These are phyloP conservation scores for Claviceps capensis DNA, from an alignment of 2,329 filamentous ascomycete genomes.

Conservation along the genomic window DNA sequence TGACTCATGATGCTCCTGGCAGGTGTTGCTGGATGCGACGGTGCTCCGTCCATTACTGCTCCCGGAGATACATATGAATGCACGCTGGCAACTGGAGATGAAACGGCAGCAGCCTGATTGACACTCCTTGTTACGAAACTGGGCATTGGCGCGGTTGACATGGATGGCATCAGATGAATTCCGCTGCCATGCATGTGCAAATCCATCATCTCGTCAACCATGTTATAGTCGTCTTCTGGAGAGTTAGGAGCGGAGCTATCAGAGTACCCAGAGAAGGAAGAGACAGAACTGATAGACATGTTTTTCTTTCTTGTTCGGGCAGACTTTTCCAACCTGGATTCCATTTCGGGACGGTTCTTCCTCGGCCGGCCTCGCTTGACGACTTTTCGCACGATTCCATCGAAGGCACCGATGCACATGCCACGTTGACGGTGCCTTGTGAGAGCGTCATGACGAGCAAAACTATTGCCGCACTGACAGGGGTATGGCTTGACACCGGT, in stretches of 20 bases:
- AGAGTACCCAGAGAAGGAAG: constrained; percentile 42
- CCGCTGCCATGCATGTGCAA: constrained; percentile 19
- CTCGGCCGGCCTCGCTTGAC: constrained; percentile 51
- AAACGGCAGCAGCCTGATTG: constrained; percentile 21
- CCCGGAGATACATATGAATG: constrained; percentile 34
- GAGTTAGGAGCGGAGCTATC: constrained; percentile 43
- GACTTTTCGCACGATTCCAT: constrained; percentile 52
- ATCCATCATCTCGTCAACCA: constrained; percentile 36
- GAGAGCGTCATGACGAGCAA: constrained; percentile 87
- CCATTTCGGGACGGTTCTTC: constrained; percentile 45
- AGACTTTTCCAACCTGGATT: constrained; percentile 44
- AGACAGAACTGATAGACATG: constrained; percentile 31
- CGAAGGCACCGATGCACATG: constrained; percentile 92
- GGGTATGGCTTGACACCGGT: constrained; percentile 91
- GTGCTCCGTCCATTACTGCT: constrained; percentile 24
- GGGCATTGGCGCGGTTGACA: constrained; percentile 34
- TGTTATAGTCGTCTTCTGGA: constrained; percentile 32
- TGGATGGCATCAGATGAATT: constrained; percentile 17
- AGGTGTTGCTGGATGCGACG: constrained; percentile 30
- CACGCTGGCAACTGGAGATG: constrained; percentile 25
- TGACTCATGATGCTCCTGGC: constrained; percentile 37
- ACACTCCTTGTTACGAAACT: constrained; percentile 16
- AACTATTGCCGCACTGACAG: constrained; percentile 87
- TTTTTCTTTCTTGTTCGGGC: constrained; percentile 42
- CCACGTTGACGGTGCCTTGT: constrained; percentile 89